phyloP scores from a whole-genome alignment of 805 yeast genomes.

The Suhomyces sp. region DNA sequence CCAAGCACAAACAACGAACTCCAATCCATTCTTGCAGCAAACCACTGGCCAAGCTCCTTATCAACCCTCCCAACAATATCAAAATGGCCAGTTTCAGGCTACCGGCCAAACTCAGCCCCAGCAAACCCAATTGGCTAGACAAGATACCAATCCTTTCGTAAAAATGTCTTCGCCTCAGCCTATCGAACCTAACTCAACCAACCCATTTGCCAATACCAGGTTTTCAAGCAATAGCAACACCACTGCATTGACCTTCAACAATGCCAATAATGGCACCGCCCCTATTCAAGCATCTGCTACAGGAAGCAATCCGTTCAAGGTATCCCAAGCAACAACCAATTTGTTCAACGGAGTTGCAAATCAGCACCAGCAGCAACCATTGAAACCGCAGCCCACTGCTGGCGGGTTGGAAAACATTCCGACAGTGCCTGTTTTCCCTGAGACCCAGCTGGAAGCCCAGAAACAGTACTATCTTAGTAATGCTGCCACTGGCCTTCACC shows the following conservation, averaged over 20 bases:
- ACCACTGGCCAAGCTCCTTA: conserved; percentile 12
- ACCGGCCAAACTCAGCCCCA: conserved; percentile 10
- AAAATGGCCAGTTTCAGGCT: conserved; percentile 2
- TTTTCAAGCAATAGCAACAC: conserved; percentile 31
- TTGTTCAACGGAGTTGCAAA: conserved; percentile 26
- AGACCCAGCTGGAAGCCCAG: conserved; percentile 49
- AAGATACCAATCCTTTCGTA: conserved; percentile 38
- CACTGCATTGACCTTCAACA: conserved; percentile 28
- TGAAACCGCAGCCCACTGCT: conserved; percentile 58
- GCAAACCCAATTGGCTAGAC: conserved; percentile 18
- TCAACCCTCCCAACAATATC: conserved; percentile 13
- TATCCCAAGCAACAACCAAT: conserved; percentile 32
- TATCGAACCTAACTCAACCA: conserved; percentile 29
- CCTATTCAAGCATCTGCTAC: conserved; percentile 36
- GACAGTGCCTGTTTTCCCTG: conserved; percentile 67
- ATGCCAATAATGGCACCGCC: conserved; percentile 16
- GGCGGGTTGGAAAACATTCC: conserved; percentile 70
- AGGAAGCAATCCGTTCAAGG: conserved; percentile 62
- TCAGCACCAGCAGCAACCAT: conserved; percentile 21
- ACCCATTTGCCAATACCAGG: conserved; percentile 46
- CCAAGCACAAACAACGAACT: conserved; percentile 6
- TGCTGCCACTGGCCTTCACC: conserved; percentile 36
- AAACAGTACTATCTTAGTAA: conserved; percentile 33
- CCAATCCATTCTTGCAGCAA: conserved; percentile 12
- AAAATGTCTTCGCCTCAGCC: conserved; percentile 17